Evolutionary conservation across 2,329 filamentous ascomycete genomes (phyloP).

Genomic region (Lachnellula willkommii): DNA sequence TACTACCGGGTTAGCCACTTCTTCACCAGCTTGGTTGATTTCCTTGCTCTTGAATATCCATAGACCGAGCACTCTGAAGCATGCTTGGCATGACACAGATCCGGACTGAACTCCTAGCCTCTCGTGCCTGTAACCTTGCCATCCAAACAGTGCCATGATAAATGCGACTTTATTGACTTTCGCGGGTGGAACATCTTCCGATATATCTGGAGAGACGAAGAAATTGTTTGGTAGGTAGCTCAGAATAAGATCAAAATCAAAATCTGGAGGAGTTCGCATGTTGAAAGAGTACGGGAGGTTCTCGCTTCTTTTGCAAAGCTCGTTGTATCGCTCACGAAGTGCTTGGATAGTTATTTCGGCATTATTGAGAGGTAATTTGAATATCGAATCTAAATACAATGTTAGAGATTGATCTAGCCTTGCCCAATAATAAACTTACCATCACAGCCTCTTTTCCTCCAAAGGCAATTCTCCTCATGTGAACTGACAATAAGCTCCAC

Average conservation of each 20-base stretch:
- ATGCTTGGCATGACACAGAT: constrained; percentile 67
- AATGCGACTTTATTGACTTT: constrained; percentile 58
- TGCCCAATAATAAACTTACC: constrained; percentile 45
- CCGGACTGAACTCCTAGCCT: constrained; percentile 27
- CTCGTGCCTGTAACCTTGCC: constrained; percentile 50
- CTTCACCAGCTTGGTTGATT: constrained; percentile 47
- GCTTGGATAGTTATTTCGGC: constrained; percentile 51
- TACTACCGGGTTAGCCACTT: constrained; percentile 54
- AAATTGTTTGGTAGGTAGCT: constrained; percentile 49
- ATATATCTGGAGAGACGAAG: constrained; percentile 36
- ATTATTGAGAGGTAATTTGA: constrained; percentile 60
- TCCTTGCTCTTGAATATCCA: constrained; percentile 88
- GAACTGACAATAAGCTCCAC: constrained; percentile 64
- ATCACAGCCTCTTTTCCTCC: constrained; percentile 84
- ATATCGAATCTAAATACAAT: constrained; percentile 45
- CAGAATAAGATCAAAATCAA: constrained; percentile 48
- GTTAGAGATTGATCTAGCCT: constrained; percentile 19
- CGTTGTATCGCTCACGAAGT: constrained; percentile 61
- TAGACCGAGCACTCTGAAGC: constrained; percentile 79
- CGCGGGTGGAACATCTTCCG: not conserved
- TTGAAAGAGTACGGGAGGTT: constrained; percentile 60
- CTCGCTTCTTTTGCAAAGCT: constrained; percentile 48
- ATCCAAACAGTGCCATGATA: constrained; percentile 66
- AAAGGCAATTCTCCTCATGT: constrained; percentile 78
- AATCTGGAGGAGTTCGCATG: constrained; percentile 44